Base-by-base conservation (phyloP, 768 basidiomycete species). In the Nidularia pulvinata region DNA sequence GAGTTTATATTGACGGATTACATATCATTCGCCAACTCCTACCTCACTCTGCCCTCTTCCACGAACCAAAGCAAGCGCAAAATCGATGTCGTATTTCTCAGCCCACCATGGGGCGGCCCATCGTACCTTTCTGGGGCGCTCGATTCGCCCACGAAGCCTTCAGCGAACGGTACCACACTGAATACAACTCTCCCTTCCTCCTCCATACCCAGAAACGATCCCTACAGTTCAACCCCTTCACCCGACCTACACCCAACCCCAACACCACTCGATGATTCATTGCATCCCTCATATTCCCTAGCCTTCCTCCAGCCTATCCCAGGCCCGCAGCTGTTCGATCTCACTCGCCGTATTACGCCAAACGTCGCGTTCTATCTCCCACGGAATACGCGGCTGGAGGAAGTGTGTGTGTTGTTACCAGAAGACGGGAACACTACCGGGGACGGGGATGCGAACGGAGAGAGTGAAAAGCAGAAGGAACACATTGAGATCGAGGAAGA, bases 21-120 rank as follows among this genome's bases (percentile, higher is more conserved):
- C 67, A 67, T 92, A 46, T 75, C 86, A 7, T 99, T 95, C 63
- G 91, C 89, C 2, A 73, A 78, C 32, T 67, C 85, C 3, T 80
- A 79, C 55, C 56, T 66, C 16, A 67, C 65, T 55, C 61, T 70
- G 60, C 57, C 71, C 53, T 51, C 63, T 4, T 53, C 57, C 51
- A 55, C 66, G 34, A 39, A 44, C n/a, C 37, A 61, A 7, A n/a
- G 53, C 7, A 59, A 58, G 30, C 81, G 86, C 14, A 81, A 79
- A 55, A 88, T 97, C 52, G 93, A 97, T 63, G 89, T 91, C 11
- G 85, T 96, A 13, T 97, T 98, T 65, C 83, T 97, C 48, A 95
- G 93, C 59, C 95, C 95, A 1, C 95, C 95, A 0, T 97, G 95
- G 95, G 95, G 95, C 55, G 91, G 92, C n/a, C 90, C 87, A 3